These are phyloP conservation scores for Pichia sp. DNA, from an alignment of 1,139 yeast genomes.

Conservation along the genomic window DNA sequence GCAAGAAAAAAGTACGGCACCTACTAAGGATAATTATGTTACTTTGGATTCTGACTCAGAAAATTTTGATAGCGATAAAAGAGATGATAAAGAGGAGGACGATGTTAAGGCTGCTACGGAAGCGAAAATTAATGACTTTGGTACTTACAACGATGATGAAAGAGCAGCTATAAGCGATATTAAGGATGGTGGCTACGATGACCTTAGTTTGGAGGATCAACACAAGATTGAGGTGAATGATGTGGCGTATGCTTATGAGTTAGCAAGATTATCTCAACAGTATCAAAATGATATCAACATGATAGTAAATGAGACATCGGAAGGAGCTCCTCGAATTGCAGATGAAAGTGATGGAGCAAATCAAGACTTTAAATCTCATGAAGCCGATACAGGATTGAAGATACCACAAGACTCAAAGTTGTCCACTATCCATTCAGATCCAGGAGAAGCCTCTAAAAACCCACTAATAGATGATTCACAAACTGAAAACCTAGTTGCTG, in stretches of 20 bases:
- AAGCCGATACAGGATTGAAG: not conserved
- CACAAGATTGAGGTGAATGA: not conserved
- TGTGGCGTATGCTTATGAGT: slow-evolving; percentile 2
- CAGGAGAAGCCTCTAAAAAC: not conserved
- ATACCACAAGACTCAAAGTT: not conserved
- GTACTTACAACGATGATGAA: not conserved
- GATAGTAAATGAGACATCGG: not conserved
- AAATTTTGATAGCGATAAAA: not conserved
- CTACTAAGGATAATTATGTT: not conserved
- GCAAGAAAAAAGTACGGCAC: not conserved
- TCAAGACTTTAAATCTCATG: not conserved
- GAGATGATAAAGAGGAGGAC: slow-evolving; percentile 1
- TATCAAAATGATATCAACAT: not conserved
- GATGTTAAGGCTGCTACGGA: not conserved
- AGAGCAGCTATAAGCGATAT: not conserved
- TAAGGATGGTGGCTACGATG: not conserved
- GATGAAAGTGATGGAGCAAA: not conserved
- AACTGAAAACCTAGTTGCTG: not conserved
- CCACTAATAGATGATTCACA: not conserved
- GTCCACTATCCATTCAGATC: not conserved
- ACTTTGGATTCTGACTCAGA: slow-evolving; percentile 10
- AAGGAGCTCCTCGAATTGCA: not conserved
- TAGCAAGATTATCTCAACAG: slow-evolving; percentile 8
- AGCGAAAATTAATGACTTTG: no score
- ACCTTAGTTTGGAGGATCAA: not conserved